Evolutionary conservation across 345 rosid species (phyloP).

Genomic region (Acer negundo): DNA sequence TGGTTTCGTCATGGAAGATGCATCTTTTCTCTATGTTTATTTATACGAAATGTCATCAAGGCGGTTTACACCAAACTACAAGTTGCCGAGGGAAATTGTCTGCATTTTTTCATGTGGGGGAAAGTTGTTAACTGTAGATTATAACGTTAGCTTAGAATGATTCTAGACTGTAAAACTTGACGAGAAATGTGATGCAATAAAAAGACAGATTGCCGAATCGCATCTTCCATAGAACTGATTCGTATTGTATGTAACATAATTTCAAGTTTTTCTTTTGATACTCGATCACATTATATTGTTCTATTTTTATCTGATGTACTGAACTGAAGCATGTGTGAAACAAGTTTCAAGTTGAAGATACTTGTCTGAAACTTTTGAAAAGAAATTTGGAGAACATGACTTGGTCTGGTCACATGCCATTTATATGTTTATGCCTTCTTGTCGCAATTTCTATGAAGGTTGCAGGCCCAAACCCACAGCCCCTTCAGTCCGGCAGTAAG

Average conservation of each 20-base stretch:
- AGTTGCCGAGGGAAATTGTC: neutral
- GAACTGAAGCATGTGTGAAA: neutral
- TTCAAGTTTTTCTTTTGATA: neutral
- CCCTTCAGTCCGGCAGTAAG: too few relatives aligned
- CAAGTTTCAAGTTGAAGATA: neutral
- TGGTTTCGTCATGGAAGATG: neutral
- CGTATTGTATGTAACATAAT: neutral
- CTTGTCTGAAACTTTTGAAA: neutral
- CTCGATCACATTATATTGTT: neutral
- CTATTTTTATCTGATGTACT: neutral
- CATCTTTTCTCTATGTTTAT: neutral
- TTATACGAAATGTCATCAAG: neutral
- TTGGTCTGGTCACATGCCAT: too few relatives aligned
- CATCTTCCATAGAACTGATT: neutral
- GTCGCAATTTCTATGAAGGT: too few relatives aligned
- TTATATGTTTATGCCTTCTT: too few relatives aligned
- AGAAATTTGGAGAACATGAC: neutral
- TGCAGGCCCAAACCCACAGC: too few relatives aligned
- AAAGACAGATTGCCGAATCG: neutral
- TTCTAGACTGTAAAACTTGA: neutral
- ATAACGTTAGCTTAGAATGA: conserved; percentile 1
- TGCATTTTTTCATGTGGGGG: neutral
- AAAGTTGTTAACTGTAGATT: neutral
- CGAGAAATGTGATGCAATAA: neutral
- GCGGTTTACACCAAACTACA: neutral